Evolutionary conservation across 148 eudicot species (phyloP).

Genomic region (Spergularia bocconei): DNA sequence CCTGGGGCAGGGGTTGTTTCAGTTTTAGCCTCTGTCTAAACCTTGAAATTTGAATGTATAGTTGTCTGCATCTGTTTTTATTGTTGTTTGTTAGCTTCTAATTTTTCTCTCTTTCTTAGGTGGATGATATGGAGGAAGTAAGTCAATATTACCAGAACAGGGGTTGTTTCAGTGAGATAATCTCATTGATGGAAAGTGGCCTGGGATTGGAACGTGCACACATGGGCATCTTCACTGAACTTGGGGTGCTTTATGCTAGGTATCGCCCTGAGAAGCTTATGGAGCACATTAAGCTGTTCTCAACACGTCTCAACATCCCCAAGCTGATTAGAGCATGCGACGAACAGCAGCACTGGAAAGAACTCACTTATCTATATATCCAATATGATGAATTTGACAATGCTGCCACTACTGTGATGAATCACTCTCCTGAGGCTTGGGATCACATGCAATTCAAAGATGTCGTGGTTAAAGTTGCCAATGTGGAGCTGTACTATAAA

Average conservation of each 20-base stretch:
- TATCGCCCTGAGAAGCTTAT: slow-evolving; percentile 96
- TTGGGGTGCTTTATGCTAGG: slow-evolving; percentile 96
- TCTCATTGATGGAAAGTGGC: slow-evolving; percentile 97
- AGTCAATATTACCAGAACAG: slow-evolving; percentile 92
- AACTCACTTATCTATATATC: slow-evolving; percentile 79
- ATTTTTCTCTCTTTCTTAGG: slow-evolving; percentile 37
- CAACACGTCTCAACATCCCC: slow-evolving; percentile 98
- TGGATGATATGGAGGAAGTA: slow-evolving; percentile 94
- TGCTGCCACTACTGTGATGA: slow-evolving; percentile 98
- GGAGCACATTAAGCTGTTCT: slow-evolving; percentile 95
- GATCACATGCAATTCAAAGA: slow-evolving; percentile 99
- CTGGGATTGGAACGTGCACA: slow-evolving; percentile 98
- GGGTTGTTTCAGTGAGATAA: slow-evolving; percentile 88
- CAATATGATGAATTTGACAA: slow-evolving; percentile 98
- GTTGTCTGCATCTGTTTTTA: background rate
- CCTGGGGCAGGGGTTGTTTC: background rate
- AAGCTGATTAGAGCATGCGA: slow-evolving; percentile 97
- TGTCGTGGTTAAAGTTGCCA: slow-evolving; percentile 90
- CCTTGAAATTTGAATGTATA: background rate
- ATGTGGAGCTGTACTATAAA: slow-evolving; percentile 95
- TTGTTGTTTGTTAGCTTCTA: background rate
- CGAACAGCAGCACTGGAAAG: slow-evolving; percentile 99
- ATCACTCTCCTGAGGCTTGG: slow-evolving; percentile 99
- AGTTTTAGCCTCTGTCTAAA: background rate
- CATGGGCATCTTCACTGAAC: slow-evolving; percentile 97